These are phyloP conservation scores for Cylindrotheca fusiformis DNA, from an alignment of 108 stramenopile genomes.

Conservation along the genomic window DNA sequence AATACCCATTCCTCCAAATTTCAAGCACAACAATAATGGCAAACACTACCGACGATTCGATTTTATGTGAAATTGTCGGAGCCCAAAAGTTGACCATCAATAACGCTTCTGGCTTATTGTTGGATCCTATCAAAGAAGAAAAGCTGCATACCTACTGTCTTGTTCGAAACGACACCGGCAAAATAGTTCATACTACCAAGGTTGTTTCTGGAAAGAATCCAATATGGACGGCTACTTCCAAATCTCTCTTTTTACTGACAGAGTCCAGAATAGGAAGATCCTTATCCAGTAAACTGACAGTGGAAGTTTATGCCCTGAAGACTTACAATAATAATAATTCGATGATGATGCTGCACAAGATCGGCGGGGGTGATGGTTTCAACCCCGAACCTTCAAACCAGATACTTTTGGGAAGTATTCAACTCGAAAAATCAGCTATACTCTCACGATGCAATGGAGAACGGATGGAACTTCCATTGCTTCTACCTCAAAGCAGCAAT, in stretches of 20 bases:
- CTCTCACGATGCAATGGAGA: conserved; percentile 50
- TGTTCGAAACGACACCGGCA: conserved; percentile 25
- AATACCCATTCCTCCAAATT: no score
- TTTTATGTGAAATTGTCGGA: conserved; percentile 50
- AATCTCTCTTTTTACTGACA: conserved; percentile 51
- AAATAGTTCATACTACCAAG: conserved; percentile 36
- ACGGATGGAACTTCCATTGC: conserved; percentile 49
- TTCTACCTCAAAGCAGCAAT: conserved; percentile 17
- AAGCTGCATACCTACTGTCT: conserved; percentile 27
- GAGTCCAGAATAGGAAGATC: conserved; percentile 18
- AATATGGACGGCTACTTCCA: conserved; percentile 55
- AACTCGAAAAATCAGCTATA: conserved; percentile 37
- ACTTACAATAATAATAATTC: not conserved
- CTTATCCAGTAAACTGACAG: conserved; percentile 8
- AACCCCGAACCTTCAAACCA: not conserved
- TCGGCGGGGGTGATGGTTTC: not conserved
- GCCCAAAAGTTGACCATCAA: conserved; percentile 27
- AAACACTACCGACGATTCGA: no score
- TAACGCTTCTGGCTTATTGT: conserved; percentile 4
- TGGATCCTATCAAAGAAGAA: conserved; percentile 7
- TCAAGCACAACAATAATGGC: no score
- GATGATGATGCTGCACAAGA: no score
- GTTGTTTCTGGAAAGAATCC: conserved; percentile 40
- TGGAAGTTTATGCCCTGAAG: not conserved
- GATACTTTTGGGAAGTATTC: conserved; percentile 42